phyloP scores from a whole-genome alignment of 2,329 filamentous ascomycete genomes.

The Alternaria gaisen region DNA sequence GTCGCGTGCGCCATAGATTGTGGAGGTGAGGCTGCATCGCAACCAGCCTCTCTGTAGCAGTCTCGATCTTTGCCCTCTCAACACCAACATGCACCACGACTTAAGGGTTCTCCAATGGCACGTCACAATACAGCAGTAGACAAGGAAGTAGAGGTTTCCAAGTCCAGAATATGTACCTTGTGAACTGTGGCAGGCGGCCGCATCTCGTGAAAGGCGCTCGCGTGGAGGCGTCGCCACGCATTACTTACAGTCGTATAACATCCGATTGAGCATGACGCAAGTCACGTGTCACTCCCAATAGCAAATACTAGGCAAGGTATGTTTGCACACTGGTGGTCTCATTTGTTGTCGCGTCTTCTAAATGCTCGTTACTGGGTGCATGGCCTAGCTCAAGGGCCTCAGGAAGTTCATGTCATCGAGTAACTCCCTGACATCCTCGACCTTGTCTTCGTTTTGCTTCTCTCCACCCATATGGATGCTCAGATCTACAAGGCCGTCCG shows the following conservation, averaged over 20 bases:
- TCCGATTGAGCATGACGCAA: too few relatives aligned
- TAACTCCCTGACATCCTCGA: conserved; percentile 32
- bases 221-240: background rate
- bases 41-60: background rate
- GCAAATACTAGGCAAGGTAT: too few relatives aligned
- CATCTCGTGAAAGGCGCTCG: too few relatives aligned
- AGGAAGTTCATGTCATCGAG: conserved; percentile 38
- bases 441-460: background rate
- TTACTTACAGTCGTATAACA: background rate
- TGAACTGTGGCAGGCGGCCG: background rate
- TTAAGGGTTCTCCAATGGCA: background rate
- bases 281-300: too few relatives aligned
- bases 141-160: background rate
- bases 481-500: conserved; percentile 44
- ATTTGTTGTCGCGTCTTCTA: background rate
- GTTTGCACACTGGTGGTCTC: background rate
- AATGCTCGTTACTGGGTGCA: background rate
- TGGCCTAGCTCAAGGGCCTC: conserved; percentile 17
- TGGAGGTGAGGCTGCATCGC: conserved; percentile 5
- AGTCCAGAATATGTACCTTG: background rate
- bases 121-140: background rate
- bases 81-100: background rate
- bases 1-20: conserved; percentile 18
- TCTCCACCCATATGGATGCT: conserved; percentile 21
- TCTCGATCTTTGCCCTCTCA: background rate